These are phyloP conservation scores for Phytophthora sp. DNA, from an alignment of 352 stramenopile species.

Conservation along the genomic window DNA sequence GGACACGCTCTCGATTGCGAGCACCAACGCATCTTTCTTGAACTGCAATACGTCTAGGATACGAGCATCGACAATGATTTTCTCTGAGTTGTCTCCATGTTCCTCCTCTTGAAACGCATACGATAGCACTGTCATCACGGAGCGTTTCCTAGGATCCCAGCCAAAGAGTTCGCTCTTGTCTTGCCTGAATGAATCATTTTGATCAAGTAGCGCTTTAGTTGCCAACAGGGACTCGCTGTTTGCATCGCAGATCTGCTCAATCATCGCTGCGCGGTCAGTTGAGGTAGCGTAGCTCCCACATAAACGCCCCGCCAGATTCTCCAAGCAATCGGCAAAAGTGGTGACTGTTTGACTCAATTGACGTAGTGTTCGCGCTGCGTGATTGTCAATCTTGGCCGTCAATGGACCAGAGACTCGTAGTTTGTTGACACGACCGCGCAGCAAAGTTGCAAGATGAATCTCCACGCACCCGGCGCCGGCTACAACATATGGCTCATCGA, in stretches of 20 bases:
- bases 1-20: conserved; percentile 51
- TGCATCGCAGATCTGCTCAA: conserved; percentile 34
- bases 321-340: conserved; percentile 37
- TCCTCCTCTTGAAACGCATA: conserved; percentile 16
- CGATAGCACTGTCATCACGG: conserved; percentile 28
- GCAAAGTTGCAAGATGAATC: conserved; percentile 48
- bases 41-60: conserved; percentile 51
- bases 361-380: conserved; percentile 26
- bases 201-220: not conserved
- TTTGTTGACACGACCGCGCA: conserved; percentile 38
- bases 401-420: conserved; percentile 18
- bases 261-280: conserved; percentile 20
- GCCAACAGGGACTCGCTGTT: conserved; percentile 33
- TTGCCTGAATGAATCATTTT: not conserved
- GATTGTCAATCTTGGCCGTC: conserved; percentile 1
- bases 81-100: conserved; percentile 13
- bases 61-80: conserved; percentile 32
- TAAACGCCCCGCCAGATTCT: conserved; percentile 27
- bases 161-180: conserved; percentile 38
- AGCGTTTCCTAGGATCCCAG: conserved; percentile 40
- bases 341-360: conserved; percentile 41
- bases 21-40: conserved; percentile 51
- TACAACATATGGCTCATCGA: conserved; percentile 49
- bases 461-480: conserved; percentile 58
- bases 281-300: conserved; percentile 17